These are phyloP conservation scores for Fraxinus latifolia DNA, from an alignment of 305 asterid genomes.

Conservation along the genomic window DNA sequence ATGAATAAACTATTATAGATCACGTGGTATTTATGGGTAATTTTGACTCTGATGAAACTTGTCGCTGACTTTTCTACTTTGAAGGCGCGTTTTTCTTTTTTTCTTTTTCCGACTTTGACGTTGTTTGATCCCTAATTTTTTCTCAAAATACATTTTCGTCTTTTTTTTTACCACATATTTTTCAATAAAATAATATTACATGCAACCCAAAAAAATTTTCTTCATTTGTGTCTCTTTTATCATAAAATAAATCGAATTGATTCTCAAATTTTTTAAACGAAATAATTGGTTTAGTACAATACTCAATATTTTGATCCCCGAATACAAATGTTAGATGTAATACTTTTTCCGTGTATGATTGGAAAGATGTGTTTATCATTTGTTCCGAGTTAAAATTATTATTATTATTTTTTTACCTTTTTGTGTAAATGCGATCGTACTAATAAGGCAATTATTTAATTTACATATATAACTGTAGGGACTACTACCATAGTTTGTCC, in stretches of 20 bases:
- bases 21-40: not conserved
- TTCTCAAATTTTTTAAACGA: not conserved
- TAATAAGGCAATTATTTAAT: too few relatives aligned
- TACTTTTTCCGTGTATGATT: not conserved
- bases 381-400: too few relatives aligned
- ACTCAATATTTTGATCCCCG: not conserved
- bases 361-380: too few relatives aligned
- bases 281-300: too few relatives aligned
- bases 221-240: not conserved
- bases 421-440: too few relatives aligned
- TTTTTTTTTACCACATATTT: too few relatives aligned
- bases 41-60: constrained; percentile 22
- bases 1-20: not conserved
- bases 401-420: too few relatives aligned
- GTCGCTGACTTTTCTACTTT: constrained; percentile 29
- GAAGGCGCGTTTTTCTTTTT: constrained; percentile 7
- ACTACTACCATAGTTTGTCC: not conserved
- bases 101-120: not conserved
- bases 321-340: too few relatives aligned
- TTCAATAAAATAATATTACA: too few relatives aligned
- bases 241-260: not conserved
- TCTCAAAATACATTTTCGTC: too few relatives aligned
- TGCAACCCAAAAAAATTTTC: too few relatives aligned
- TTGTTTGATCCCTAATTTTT: too few relatives aligned
- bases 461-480: not conserved